Conservation (phyloP, 2,329 filamentous ascomycete genomes). For the Aspergillus sp. region DNA sequence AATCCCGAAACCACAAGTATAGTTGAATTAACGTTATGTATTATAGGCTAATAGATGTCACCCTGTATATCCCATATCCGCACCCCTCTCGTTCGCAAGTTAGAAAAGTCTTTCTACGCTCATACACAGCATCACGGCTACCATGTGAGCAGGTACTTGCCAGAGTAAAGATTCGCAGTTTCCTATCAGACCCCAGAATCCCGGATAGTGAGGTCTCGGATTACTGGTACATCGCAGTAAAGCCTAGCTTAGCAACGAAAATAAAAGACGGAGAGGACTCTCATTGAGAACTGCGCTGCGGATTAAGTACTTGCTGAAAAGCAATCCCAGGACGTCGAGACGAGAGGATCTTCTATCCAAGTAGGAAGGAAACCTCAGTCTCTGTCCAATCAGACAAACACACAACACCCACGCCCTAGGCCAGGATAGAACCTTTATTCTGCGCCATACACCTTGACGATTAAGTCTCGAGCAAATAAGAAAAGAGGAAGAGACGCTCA, state of each 20-base stretch:
- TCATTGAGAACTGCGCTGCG: not conserved
- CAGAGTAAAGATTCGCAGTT: too few relatives aligned
- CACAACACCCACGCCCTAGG: slow-evolving; percentile 21
- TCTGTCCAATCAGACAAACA: slow-evolving; percentile 11
- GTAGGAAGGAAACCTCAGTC: not conserved
- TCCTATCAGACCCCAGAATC: too few relatives aligned
- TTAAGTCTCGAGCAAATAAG: not conserved
- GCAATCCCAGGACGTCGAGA: not conserved
- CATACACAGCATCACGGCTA: too few relatives aligned
- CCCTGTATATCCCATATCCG: too few relatives aligned
- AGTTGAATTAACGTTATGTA: too few relatives aligned
- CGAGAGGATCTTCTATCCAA: not conserved
- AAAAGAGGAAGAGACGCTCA: slow-evolving; percentile 4
- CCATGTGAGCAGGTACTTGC: too few relatives aligned
- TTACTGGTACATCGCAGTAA: too few relatives aligned
- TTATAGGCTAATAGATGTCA: too few relatives aligned
- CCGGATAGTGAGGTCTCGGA: too few relatives aligned
- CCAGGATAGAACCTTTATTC: slow-evolving; percentile 17
- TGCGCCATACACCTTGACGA: slow-evolving; percentile 21
- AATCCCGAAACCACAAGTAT: too few relatives aligned
- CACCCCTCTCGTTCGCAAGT: too few relatives aligned
- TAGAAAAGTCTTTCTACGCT: too few relatives aligned
- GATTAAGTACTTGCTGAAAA: not conserved
- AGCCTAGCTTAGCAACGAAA: not conserved
- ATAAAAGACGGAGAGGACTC: not conserved